A percentile compares a stretch with the other conserved stretches of the same genome.
These are phyloP conservation scores for Suillus occidentalis DNA, from an alignment of 768 basidiomycete species.

Conservation along the genomic window DNA sequence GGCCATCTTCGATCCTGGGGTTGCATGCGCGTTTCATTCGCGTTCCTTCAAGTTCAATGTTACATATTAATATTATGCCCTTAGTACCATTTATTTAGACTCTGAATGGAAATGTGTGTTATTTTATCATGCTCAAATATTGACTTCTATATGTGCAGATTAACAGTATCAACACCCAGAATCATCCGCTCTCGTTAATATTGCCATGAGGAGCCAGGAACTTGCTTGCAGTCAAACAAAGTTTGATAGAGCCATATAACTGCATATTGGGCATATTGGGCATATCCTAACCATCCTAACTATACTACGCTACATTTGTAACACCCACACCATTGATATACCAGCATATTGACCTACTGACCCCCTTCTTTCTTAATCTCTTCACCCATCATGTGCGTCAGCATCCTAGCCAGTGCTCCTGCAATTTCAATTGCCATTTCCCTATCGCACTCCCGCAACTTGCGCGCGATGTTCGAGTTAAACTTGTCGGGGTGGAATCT, in stretches of 20 bases:
- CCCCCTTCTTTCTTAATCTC: background rate
- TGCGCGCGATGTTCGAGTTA: slow-evolving; percentile 34
- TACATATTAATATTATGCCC: no score
- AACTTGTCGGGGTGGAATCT: slow-evolving; percentile 61
- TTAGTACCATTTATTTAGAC: slow-evolving; percentile 25
- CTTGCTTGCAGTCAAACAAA: background rate
- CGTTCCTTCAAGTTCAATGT: slow-evolving; percentile 60
- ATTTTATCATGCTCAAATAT: background rate
- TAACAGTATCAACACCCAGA: background rate
- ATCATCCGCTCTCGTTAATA: no score
- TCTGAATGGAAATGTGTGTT: background rate
- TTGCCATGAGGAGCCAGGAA: background rate
- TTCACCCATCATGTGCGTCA: slow-evolving; percentile 37
- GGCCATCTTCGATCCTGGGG: slow-evolving; percentile 85
- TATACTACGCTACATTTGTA: background rate
- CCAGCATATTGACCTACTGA: background rate
- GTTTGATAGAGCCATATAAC: background rate
- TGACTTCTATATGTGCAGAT: background rate
- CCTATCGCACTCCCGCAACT: slow-evolving; percentile 35
- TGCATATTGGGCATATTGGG: background rate
- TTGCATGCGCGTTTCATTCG: slow-evolving; percentile 60
- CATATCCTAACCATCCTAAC: no score
- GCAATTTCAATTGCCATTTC: slow-evolving; percentile 36
- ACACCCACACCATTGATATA: background rate
- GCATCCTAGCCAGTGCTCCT: slow-evolving; percentile 39